Evolutionary conservation across 306 rosid species (phyloP).

Genomic region (Astragalus glycyphyllos): DNA sequence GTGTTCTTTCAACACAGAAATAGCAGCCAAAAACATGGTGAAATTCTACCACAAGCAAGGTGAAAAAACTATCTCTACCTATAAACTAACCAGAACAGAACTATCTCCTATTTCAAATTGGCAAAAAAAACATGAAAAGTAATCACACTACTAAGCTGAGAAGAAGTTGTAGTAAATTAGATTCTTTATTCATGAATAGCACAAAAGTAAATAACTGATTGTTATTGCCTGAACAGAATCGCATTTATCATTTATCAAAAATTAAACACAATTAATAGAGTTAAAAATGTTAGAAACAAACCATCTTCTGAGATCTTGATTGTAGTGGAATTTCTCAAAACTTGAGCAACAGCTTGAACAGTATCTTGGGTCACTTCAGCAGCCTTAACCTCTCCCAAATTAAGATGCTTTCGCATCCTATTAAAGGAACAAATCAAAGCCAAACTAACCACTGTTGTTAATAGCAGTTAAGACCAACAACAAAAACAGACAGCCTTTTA

Average conservation of each 20-base stretch:
- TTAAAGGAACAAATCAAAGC: constrained; percentile 80
- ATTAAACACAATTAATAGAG: not conserved
- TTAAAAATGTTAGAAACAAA: constrained; percentile 42
- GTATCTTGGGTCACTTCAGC: constrained; percentile 58
- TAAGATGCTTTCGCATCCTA: constrained; percentile 82
- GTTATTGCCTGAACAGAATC: not conserved
- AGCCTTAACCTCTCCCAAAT: constrained; percentile 63
- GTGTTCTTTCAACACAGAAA: constrained; percentile 8
- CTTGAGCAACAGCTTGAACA: constrained; percentile 78
- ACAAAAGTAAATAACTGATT: not conserved
- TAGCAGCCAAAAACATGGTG: not conserved
- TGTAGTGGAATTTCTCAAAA: constrained; percentile 58
- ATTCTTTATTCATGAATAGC: not conserved
- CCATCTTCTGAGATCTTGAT: constrained; percentile 88
- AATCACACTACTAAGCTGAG: not conserved
- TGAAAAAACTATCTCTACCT: not conserved
- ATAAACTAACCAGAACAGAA: constrained; percentile 12
- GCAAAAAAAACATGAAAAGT: not conserved
- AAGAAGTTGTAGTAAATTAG: not conserved
- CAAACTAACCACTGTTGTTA: constrained; percentile 73
- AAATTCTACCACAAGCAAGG: not conserved
- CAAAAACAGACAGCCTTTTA: not conserved
- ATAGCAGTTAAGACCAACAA: constrained; percentile 61
- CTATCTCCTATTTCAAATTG: not conserved
- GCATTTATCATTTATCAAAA: not conserved